A percentile compares a stretch with the other conserved stretches of the same genome.
These are phyloP conservation scores for Moricandia moricandioides DNA, from an alignment of 345 rosid genomes.

Conservation along the genomic window DNA sequence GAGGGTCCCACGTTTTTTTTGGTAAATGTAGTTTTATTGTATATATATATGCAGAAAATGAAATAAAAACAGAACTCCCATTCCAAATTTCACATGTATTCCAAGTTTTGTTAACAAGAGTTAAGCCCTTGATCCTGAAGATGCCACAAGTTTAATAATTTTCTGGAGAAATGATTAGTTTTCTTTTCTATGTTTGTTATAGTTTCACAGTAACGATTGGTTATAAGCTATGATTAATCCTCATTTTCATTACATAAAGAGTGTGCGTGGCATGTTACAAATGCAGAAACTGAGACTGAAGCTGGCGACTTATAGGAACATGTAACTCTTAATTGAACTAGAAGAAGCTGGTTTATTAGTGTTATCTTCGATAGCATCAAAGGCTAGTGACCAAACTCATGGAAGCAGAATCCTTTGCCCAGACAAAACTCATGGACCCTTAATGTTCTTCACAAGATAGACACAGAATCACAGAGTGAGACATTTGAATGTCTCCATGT, in stretches of 20 bases:
- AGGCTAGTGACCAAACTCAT: conserved; percentile 62
- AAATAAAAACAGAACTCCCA: conserved; percentile 1
- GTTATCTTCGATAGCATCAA: conserved; percentile 47
- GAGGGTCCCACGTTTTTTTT: neutral
- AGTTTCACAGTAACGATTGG: neutral
- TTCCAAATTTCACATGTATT: neutral
- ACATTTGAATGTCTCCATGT: conserved; percentile 19
- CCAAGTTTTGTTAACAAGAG: neutral
- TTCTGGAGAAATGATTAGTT: neutral
- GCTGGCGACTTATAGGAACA: conserved; percentile 42
- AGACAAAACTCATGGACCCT: conserved; percentile 19
- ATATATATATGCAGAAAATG: neutral
- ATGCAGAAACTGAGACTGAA: conserved; percentile 36
- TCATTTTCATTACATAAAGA: neutral
- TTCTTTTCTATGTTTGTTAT: neutral
- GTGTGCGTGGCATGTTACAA: conserved; percentile 33
- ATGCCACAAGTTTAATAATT: neutral
- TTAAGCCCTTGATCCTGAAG: neutral
- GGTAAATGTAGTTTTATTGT: neutral
- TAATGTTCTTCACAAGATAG: conserved; percentile 30
- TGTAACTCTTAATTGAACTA: conserved; percentile 41
- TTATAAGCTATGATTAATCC: neutral
- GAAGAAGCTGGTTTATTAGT: conserved; percentile 58
- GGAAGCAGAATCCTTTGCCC: conserved; percentile 44
- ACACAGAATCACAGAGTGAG: neutral